phyloP scores from a whole-genome alignment of 768 basidiomycete species.

The Suillus placidus region DNA sequence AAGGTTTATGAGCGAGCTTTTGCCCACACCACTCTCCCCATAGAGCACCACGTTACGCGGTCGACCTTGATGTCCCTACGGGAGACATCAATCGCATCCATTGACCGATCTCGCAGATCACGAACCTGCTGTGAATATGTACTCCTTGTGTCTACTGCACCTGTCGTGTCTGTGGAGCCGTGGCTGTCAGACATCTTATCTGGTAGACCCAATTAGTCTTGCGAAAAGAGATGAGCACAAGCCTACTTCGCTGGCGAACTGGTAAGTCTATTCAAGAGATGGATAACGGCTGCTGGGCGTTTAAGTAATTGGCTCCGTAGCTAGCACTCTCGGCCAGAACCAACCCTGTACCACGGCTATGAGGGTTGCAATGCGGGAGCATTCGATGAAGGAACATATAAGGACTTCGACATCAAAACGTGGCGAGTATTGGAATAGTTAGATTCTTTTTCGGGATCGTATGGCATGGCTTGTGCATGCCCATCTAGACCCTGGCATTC shows the following conservation, averaged over 20 bases:
- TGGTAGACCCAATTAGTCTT: background rate
- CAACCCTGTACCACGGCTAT: background rate
- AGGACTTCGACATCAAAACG: conserved; percentile 7
- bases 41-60: conserved; percentile 39
- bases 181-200: conserved; percentile 12
- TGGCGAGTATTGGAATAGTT: background rate
- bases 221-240: background rate
- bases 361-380: background rate
- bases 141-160: background rate
- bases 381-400: background rate
- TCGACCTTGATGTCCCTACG: conserved; percentile 4
- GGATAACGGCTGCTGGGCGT: background rate
- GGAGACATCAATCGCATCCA: background rate
- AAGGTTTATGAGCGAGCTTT: conserved; percentile 48
- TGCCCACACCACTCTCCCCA: conserved; percentile 37
- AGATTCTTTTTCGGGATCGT: background rate
- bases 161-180: conserved; percentile 18
- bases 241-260: background rate
- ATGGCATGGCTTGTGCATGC: background rate
- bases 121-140: conserved; percentile 4
- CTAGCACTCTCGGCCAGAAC: background rate
- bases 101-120: background rate
- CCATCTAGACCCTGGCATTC: background rate
- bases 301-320: background rate
- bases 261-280: background rate